Evolutionary conservation across 176 grass and related monocot genomes (phyloP).

Genomic region (Olyra latifolia): DNA sequence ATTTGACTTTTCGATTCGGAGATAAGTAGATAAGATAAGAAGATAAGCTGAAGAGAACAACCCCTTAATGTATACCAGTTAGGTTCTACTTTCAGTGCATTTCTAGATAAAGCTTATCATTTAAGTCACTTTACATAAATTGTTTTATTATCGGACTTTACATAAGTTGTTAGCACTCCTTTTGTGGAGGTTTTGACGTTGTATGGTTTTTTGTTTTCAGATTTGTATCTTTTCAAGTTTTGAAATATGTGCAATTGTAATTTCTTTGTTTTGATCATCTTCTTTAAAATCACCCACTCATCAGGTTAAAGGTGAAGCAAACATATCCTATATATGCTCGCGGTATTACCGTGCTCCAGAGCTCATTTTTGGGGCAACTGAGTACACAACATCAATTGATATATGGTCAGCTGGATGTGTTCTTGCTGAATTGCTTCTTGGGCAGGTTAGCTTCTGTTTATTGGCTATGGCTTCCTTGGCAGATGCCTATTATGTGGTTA

Average conservation of each 20-base stretch:
- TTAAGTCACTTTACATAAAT: neutral
- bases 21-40: too few species aligned
- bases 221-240: neutral
- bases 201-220: neutral
- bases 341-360: constrained; percentile 98
- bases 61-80: constrained; percentile 3
- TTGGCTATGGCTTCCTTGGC: neutral
- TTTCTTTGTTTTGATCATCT: neutral
- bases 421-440: constrained; percentile 92
- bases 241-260: neutral
- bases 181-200: neutral
- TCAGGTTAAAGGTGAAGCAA: constrained; percentile 92
- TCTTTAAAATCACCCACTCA: neutral
- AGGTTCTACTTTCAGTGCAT: neutral
- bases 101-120: neutral
- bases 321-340: constrained; percentile 99
- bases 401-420: constrained; percentile 99
- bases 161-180: neutral
- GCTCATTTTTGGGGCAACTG: constrained; percentile 95
- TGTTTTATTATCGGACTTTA: neutral
- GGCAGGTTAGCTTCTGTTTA: constrained; percentile 58
- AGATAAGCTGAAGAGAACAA: too few species aligned
- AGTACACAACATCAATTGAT: constrained; percentile 95
- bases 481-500: constrained; percentile 7
- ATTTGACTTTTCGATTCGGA: too few species aligned